phyloP scores from a whole-genome alignment of 129 eudicot genomes.

The Gnaphalium uliginosum region DNA sequence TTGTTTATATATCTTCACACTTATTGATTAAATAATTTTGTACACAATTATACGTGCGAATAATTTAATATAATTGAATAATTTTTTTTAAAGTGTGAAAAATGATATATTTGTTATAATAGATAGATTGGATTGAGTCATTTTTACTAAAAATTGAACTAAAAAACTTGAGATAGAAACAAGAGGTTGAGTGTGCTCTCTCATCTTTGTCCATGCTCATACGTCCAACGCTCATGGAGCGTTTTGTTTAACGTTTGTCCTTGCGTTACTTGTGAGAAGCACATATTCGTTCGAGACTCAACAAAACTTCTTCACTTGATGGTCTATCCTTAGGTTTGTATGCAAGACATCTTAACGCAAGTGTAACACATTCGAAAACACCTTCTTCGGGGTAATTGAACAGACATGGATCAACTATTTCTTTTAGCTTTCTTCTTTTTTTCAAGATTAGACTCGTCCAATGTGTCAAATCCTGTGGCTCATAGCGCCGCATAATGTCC shows the following conservation, averaged over 20 bases:
- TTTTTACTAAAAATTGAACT: constrained; percentile 28
- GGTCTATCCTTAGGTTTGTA: background rate
- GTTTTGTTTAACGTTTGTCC: too few species aligned
- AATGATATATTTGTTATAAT: too few species aligned
- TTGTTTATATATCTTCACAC: too few species aligned
- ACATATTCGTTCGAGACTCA: constrained; percentile 23
- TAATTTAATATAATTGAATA: too few species aligned
- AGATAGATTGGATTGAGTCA: constrained; percentile 24
- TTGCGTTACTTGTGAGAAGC: too few species aligned
- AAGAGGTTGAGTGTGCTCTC: constrained; percentile 14
- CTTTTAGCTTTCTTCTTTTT: constrained; percentile 3
- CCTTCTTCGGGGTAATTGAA: constrained; percentile 12
- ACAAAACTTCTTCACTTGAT: constrained; percentile 35
- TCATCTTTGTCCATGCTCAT: constrained; percentile 3
- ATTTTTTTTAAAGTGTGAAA: too few species aligned
- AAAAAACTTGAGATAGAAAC: constrained; percentile 17
- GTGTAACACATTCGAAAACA: background rate
- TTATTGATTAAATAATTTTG: too few species aligned
- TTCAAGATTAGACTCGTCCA: constrained; percentile 12
- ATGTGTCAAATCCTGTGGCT: background rate
- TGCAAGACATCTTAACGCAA: constrained; percentile 23
- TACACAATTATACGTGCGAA: too few species aligned
- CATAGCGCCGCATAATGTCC: background rate
- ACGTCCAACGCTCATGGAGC: too few species aligned
- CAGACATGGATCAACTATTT: constrained; percentile 25